Conservation (phyloP, 192 early-diverging fungal genomes). For the Powellomyces hirtus region DNA sequence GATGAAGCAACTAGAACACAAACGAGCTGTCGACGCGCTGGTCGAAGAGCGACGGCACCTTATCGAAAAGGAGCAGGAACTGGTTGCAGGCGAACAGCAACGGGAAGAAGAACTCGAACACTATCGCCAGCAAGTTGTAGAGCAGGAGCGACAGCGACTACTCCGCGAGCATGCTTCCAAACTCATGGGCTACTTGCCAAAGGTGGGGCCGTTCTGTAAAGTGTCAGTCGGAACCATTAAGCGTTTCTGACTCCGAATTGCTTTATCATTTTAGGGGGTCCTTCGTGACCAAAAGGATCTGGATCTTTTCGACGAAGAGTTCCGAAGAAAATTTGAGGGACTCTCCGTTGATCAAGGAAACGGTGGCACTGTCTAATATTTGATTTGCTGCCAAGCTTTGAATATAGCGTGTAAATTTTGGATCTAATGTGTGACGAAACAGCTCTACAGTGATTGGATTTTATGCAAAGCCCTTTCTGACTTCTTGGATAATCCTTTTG, state of each 20-base stretch:
- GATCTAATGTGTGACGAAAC: neutral
- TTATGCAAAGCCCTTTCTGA: slow-evolving; percentile 26
- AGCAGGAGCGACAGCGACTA: slow-evolving; percentile 59
- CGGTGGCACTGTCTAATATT: too few species aligned
- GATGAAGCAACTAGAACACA: slow-evolving; percentile 61
- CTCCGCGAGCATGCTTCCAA: slow-evolving; percentile 59
- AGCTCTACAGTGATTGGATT: neutral
- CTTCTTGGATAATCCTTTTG: slow-evolving; percentile 33
- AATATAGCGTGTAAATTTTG: too few species aligned
- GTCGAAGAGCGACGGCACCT: slow-evolving; percentile 47
- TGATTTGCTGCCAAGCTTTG: too few species aligned
- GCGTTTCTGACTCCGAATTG: neutral
- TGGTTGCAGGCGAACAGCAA: slow-evolving; percentile 29
- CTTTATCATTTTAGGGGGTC: slow-evolving; percentile 47
- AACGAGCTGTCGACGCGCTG: slow-evolving; percentile 55
- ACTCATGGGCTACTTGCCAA: slow-evolving; percentile 56
- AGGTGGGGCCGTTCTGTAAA: slow-evolving; percentile 36
- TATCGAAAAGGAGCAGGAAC: slow-evolving; percentile 35
- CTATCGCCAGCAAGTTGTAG: slow-evolving; percentile 54
- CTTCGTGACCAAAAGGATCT: slow-evolving; percentile 55
- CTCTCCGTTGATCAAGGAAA: too few species aligned
- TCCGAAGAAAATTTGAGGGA: slow-evolving; percentile 44
- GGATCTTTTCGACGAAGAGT: slow-evolving; percentile 62
- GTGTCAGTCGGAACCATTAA: too few species aligned
- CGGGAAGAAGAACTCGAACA: slow-evolving; percentile 46